Base-by-base conservation (phyloP, 768 basidiomycete genomes). In the Boletus barrowsii region DNA sequence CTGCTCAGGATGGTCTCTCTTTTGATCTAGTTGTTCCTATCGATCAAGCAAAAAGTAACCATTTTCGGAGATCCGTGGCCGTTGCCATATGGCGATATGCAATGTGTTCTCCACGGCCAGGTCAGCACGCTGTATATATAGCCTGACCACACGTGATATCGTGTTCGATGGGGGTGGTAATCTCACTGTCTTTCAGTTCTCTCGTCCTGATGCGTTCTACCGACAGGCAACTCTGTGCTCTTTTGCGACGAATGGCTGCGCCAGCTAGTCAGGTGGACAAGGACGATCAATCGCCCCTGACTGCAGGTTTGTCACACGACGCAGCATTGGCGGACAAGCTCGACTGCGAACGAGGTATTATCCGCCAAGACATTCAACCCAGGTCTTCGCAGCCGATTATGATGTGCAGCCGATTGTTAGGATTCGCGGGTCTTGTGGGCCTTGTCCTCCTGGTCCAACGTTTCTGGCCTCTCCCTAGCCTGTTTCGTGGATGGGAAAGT, bases 341-440 rank as follows among this genome's bases (percentile, higher is more conserved):
- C 3, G 66, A 69, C 10, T 49, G 53, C 35, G 57, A 65, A 51
- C 51, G 22, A 43, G 56, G 49, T 18, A 41, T 29, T 4, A 11
- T 43, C 10, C 20, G 30, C 9, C 14, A 45, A 26, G 22, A 45
- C 10, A 29, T 30, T 14, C 33, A 11, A 11, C 11, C 20, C 17
- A 39, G 40, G 29, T 42, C 37, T 5, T 35, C 30, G 22, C 47
- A 33, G 20, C 33, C 46, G 8, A 40, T 5, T 10, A 44, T 6
- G 14, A 29, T 35, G 8, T 26, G 17, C 17, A 32, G 11, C 5
- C 36, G 24, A 32, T 39, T 43, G 14, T 5, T 57, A 22, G 51
- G 32, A 30, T 32, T 63, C 20, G 42, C 24, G 0, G 32, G 55
- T 30, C 29, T 60, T 22, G 51, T 69, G 49, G 15, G 42, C 36